Base-by-base conservation (phyloP, 2,329 filamentous ascomycete genomes). In the Pestalotiopsis sp. region DNA sequence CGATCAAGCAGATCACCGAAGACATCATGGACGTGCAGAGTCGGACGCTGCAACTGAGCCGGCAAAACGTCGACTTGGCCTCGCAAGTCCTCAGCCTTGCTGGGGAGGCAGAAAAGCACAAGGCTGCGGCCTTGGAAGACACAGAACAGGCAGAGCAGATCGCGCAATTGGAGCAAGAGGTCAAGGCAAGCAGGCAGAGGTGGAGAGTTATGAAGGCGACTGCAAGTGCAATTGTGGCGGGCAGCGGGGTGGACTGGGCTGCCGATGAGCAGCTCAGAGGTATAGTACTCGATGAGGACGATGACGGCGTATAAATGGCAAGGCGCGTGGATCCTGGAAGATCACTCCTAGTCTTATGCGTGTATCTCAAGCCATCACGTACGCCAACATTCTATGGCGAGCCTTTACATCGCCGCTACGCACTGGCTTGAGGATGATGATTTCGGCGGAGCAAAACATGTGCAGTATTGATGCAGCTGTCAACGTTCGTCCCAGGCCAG, bases 231-330 rank as follows among this genome's bases (percentile, higher is more conserved):
- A 86, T 94, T 66, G 87, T 97, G 60, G 92, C 89, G 4, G 93
- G 92, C 3, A 97, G 93, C 77, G 94, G 94, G 60, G 84, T 96
- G 66, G 90, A 97, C 75, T 97, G 94, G 94, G 89, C 88, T 13
- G 82, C 86, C 55, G 89, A 97, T 78, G 85, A 89, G 64, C 84
- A 83, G 68, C 81, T 97, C 69, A 84, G 87, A 68, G 87, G 88
- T 64, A 83, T 95, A 69, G 93, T 97, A 30, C 82, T 97, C 69
- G 93, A 93, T 74, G 65, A 66, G 61, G 69, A 69, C n/a, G 66
- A 64, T 57, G 68, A 67, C 58, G 66, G 68, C 14, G 52, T 66
- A 7, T 66, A 30, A 17, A 13, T 10, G 26, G 30, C 17, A 20
- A 3, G 26, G 44, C 20, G 44, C 17, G 1, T 9, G 20, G 10